A percentile compares a stretch with the other conserved stretches of the same genome.
Conservation (phyloP, 306 rosid species). For the Casuarina equisetifolia region DNA sequence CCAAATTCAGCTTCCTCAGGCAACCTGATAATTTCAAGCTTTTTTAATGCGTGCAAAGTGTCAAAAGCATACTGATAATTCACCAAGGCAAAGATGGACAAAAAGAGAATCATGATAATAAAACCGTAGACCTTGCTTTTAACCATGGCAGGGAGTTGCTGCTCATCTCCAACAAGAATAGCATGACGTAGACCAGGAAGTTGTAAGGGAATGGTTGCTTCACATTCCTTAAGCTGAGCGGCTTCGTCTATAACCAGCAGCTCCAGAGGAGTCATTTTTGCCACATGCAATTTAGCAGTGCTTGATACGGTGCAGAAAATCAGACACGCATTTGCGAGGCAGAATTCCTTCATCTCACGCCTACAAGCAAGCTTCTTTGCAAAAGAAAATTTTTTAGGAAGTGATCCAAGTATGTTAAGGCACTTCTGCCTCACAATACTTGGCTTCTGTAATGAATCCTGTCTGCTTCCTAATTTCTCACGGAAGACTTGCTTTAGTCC, state of each 20-base stretch:
- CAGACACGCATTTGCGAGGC: constrained; percentile 43
- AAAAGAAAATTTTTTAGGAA: constrained; percentile 25
- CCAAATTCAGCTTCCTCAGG: constrained; percentile 30
- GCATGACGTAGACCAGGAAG: constrained; percentile 35
- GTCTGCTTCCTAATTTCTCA: neutral
- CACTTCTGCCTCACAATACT: constrained; percentile 11
- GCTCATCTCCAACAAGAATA: constrained; percentile 44
- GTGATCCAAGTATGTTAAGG: constrained; percentile 21
- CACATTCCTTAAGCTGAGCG: constrained; percentile 47
- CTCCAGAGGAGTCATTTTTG: constrained; percentile 15
- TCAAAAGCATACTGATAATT: neutral
- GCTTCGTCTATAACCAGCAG: constrained; percentile 42
- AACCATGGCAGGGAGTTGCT: constrained; percentile 42
- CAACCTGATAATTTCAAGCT: constrained; percentile 13
- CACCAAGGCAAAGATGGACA: neutral
- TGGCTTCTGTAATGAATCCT: constrained; percentile 10
- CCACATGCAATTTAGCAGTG: constrained; percentile 20
- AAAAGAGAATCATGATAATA: neutral
- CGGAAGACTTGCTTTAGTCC: constrained; percentile 5
- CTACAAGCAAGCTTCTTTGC: neutral
- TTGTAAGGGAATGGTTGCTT: constrained; percentile 44
- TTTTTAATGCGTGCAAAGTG: neutral
- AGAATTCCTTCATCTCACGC: constrained; percentile 20
- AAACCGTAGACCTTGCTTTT: constrained; percentile 31
- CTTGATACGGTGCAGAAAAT: constrained; percentile 51